Percentiles rank a stretch among this genome's conserved stretches.
Conservation (phyloP, 352 stramenopile species). For the Elongisporangium anandrum region DNA sequence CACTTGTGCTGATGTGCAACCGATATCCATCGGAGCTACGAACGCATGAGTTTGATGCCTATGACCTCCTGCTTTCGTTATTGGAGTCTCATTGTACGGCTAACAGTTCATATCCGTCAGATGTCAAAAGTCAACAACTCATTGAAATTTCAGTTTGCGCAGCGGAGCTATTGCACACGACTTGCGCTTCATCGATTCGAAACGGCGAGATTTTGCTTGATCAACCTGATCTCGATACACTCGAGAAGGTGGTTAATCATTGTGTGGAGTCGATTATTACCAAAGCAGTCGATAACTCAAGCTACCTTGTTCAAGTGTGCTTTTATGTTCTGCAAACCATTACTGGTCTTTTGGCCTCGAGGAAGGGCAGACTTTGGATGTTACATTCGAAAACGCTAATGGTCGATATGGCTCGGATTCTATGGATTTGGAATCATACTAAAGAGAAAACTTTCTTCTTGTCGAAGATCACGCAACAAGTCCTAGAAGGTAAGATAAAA, state of each 20-base stretch:
- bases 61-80: constrained; percentile 54
- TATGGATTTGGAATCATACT: constrained; percentile 75
- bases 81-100: constrained; percentile 57
- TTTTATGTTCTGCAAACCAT: constrained; percentile 72
- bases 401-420: constrained; percentile 61
- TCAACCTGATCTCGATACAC: constrained; percentile 27
- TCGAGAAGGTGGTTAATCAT: constrained; percentile 70
- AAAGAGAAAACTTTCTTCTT: constrained; percentile 35
- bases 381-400: constrained; percentile 50
- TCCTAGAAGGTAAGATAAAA: constrained; percentile 55
- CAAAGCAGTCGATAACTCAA: constrained; percentile 21
- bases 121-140: constrained; percentile 39
- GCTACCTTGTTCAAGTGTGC: constrained; percentile 40
- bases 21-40: constrained; percentile 47
- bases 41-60: constrained; percentile 64
- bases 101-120: constrained; percentile 27
- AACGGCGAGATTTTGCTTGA: constrained; percentile 62
- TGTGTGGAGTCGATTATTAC: constrained; percentile 57
- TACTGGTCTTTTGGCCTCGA: constrained; percentile 53
- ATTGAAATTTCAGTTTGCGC: constrained; percentile 56
- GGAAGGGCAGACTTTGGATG: constrained; percentile 58
- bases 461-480: constrained; percentile 66
- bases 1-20: constrained; percentile 63
- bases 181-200: constrained; percentile 49
- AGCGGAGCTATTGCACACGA: constrained; percentile 63